Conservation (phyloP, 2,329 filamentous ascomycete genomes). For the Emericellopsis atlantica region DNA sequence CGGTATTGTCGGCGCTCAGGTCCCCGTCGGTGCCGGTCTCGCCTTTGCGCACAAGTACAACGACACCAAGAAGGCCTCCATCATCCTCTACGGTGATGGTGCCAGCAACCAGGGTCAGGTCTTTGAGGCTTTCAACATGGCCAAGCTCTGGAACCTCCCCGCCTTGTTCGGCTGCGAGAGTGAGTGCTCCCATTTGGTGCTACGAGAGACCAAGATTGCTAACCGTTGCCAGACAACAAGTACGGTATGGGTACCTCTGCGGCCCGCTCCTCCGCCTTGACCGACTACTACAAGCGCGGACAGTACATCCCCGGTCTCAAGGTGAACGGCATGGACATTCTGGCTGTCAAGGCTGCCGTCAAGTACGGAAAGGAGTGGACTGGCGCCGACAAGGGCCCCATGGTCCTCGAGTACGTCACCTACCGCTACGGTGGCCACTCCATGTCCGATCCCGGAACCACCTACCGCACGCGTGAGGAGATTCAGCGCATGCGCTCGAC, state of each 20-base stretch:
- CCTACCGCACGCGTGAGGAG: conserved; percentile 97
- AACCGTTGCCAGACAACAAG: conserved; percentile 71
- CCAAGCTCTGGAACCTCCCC: conserved; percentile 95
- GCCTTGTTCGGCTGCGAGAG: conserved; percentile 97
- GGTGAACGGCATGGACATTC: conserved; percentile 99
- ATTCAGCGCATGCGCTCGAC: conserved; percentile 99
- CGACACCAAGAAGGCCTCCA: conserved; percentile 70
- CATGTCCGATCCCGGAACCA: conserved; percentile 99
- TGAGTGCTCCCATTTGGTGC: conserved; percentile 33
- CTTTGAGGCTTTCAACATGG: conserved; percentile 99
- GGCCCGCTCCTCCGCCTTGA: conserved; percentile 84
- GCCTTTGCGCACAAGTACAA: conserved; percentile 96
- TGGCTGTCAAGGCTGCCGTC: conserved; percentile 93
- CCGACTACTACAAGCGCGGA: conserved; percentile 99
- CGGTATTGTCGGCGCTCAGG: conserved; percentile 97
- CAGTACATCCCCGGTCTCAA: conserved; percentile 99
- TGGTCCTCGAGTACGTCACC: conserved; percentile 97
- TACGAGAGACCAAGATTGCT: background rate
- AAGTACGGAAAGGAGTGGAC: conserved; percentile 88
- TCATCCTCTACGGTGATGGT: conserved; percentile 94
- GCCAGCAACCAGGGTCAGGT: conserved; percentile 99
- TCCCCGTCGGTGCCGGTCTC: conserved; percentile 90
- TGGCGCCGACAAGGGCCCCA: conserved; percentile 70
- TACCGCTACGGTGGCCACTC: conserved; percentile 99
- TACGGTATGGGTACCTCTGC: conserved; percentile 99